Base-by-base conservation (phyloP, 805 yeast genomes). In the Tetrapisispora nanseiensis region DNA sequence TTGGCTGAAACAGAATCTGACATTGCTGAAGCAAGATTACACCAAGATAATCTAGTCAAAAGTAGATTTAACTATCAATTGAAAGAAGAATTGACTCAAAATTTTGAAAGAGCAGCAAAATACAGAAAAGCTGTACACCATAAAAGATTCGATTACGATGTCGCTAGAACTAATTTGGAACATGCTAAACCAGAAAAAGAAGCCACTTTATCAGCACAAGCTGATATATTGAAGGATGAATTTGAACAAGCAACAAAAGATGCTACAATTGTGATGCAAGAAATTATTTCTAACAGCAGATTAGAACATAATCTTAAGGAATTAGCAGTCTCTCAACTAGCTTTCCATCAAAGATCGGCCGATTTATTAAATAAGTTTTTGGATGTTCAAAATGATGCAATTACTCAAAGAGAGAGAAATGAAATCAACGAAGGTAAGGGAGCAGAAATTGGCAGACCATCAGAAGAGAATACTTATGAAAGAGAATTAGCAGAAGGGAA, bases 221-320 rank as follows among this genome's bases (percentile, higher is more conserved):
- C 86, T 73, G 95, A 86, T 63, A 75, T 78, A 46, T 78, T 86
- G 38, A 95, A 86, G 66, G 95, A 86, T 56, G 90, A 82, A 55
- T 86, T 86, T 61, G 94, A 90, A 36, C 85, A 83, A 51, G 82
- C 89, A 18, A 86, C 86, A 22, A 95, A 86, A 65, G 92, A 83
- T 57, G 92, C 95, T 29, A 86, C 83, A 40, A 67, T 78, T 31
- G 76, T 82, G 45, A 81, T 86, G 89, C 84, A 80, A 67, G 79
- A 80, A 57, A 89, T 82, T 21, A 74, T 86, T 51, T 78, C 79
- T 42, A 71, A 78, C 43, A 78, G 87, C 18, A 74, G 76, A 52
- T 82, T 87, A 12, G 69, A 82, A 50, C 72, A 76, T 40, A 80
- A 80, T 59, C 65, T 85, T 44, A 69, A 72, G 45, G 86, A 80